phyloP scores from a whole-genome alignment of 1,284 basidiomycete species.

The Macrocystidia cucumis region DNA sequence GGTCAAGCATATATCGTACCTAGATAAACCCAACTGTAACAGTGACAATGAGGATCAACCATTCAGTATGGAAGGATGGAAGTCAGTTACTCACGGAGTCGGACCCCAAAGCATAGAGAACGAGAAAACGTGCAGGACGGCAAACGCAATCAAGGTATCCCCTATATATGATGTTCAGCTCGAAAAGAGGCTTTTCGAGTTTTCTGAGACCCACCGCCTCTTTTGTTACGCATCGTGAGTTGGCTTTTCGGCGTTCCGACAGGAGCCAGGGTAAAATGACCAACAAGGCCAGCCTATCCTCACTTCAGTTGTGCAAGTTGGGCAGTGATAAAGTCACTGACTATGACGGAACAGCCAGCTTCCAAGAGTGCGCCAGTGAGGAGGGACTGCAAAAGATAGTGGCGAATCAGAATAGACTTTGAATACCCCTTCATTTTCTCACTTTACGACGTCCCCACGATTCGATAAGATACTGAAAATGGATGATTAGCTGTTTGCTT shows the following conservation, averaged over 20 bases:
- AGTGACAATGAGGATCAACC: not conserved
- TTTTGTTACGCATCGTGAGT: conserved; percentile 46
- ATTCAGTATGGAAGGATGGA: conserved; percentile 1
- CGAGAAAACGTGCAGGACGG: conserved; percentile 68
- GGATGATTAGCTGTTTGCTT: conserved; percentile 3
- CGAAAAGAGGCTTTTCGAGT: not conserved
- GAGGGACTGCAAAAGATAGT: conserved; percentile 34
- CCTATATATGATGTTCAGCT: conserved; percentile 19
- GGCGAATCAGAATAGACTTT: not conserved
- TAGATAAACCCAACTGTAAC: conserved; percentile 31
- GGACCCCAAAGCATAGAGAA: conserved; percentile 73
- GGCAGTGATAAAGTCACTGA: conserved; percentile 18
- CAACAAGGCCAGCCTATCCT: conserved; percentile 64
- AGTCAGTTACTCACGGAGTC: conserved; percentile 47
- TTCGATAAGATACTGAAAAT: conserved; percentile 47
- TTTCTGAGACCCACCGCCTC: conserved; percentile 31
- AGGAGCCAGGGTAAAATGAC: conserved; percentile 59
- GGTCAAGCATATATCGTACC: conserved; percentile 12
- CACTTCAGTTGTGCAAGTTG: too few relatives aligned
- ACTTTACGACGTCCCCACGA: conserved; percentile 56
- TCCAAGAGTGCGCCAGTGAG: conserved; percentile 61
- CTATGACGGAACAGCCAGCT: conserved; percentile 57
- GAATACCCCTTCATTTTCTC: conserved; percentile 10
- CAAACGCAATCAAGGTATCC: conserved; percentile 66
- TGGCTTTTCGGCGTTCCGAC: conserved; percentile 34